Conservation (phyloP, 2,329 filamentous ascomycete genomes). For the Cercospora sesami region DNA sequence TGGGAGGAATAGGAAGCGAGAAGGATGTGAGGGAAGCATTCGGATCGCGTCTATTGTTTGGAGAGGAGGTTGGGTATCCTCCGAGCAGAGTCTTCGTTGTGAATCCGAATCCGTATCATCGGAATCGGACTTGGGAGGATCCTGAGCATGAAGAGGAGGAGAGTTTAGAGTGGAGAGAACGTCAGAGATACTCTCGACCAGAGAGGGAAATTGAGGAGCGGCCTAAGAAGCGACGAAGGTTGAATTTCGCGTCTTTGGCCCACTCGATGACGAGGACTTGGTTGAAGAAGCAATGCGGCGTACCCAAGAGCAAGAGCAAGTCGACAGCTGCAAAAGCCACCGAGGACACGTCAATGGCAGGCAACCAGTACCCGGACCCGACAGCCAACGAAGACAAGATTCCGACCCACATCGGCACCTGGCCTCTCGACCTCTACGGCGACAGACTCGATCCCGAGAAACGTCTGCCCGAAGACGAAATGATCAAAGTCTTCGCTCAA, state of each 20-base stretch:
- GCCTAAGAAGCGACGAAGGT: not conserved
- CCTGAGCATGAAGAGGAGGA: not conserved
- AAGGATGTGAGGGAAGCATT: not conserved
- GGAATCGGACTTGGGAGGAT: constrained; percentile 15
- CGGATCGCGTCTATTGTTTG: constrained; percentile 5
- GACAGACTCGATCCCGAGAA: not conserved
- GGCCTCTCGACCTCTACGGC: constrained; percentile 11
- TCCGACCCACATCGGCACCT: not conserved
- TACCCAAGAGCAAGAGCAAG: not conserved
- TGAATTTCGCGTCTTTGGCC: constrained; percentile 11
- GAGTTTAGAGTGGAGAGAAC: not conserved
- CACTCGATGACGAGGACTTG: constrained; percentile 4
- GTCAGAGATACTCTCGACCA: not conserved
- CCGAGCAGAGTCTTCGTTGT: not conserved
- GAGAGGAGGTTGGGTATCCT: constrained; percentile 6
- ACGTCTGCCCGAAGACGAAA: constrained; percentile 4
- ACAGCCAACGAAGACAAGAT: not conserved
- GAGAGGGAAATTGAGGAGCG: not conserved
- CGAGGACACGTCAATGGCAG: not conserved
- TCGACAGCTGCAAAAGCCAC: not conserved
- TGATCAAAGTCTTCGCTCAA: constrained; percentile 10
- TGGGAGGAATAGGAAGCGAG: not conserved
- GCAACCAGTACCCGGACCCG: not conserved
- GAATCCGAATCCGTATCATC: constrained; percentile 14
- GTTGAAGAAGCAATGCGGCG: constrained; percentile 7